A percentile compares a stretch with the other conserved stretches of the same genome.
These are phyloP conservation scores for Coprinellus micaceus DNA, from an alignment of 768 basidiomycete species.

Conservation along the genomic window DNA sequence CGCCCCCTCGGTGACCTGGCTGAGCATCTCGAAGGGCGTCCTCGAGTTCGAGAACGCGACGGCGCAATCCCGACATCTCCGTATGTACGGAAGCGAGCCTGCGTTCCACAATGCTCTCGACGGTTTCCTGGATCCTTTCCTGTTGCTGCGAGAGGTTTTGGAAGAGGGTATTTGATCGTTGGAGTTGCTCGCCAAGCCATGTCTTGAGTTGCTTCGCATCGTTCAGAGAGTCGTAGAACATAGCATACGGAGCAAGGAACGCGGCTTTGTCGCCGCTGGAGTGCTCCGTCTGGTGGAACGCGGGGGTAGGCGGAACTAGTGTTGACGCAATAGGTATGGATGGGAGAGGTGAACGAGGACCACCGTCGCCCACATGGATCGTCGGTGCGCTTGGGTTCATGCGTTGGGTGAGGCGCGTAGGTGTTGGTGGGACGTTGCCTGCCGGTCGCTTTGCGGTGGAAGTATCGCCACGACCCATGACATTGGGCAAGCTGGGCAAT, in stretches of 20 bases:
- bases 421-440: conserved; percentile 67
- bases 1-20: conserved; percentile 5
- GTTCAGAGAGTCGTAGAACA: conserved; percentile 80
- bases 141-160: conserved; percentile 54
- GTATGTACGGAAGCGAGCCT: conserved; percentile 53
- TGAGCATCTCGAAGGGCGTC: conserved; percentile 32
- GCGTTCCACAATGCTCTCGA: conserved; percentile 60
- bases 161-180: conserved; percentile 55
- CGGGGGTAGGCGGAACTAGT: conserved; percentile 67
- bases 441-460: conserved; percentile 43
- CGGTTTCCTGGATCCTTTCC: conserved; percentile 56
- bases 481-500: conserved; percentile 61
- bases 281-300: conserved; percentile 57
- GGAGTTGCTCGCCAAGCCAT: conserved; percentile 73
- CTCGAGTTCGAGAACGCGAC: conserved; percentile 69
- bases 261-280: conserved; percentile 65
- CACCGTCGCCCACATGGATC: conserved; percentile 31
- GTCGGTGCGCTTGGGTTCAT: conserved; percentile 29
- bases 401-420: conserved; percentile 57
- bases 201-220: conserved; percentile 76
- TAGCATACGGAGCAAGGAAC: conserved; percentile 78
- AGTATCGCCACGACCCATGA: conserved; percentile 38
- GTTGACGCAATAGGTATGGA: conserved; percentile 67
- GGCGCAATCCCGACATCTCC: conserved; percentile 57
- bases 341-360: conserved; percentile 45